Evolutionary conservation across 331 rosid genomes (phyloP).

Genomic region (Erythrophleum ivorense): DNA sequence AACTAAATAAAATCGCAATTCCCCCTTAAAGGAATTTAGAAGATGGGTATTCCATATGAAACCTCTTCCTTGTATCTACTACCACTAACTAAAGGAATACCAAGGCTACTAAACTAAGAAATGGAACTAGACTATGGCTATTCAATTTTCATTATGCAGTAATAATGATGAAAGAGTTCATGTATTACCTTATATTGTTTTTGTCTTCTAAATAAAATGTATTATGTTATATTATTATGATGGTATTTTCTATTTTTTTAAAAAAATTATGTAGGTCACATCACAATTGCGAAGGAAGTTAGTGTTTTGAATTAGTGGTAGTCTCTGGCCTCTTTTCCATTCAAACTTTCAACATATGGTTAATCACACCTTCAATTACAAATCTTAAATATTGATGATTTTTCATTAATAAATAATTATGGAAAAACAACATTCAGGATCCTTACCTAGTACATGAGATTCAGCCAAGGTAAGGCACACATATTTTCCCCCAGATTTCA

Average conservation of each 20-base stretch:
- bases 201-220: neutral
- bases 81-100: neutral
- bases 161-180: neutral
- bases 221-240: too few species aligned
- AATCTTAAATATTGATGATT: conserved; percentile 9
- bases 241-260: neutral
- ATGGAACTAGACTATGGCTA: neutral
- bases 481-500: conserved; percentile 80
- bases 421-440: neutral
- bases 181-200: neutral
- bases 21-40: neutral
- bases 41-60: conserved; percentile 2
- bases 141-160: neutral
- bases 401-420: neutral
- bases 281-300: conserved; percentile 1
- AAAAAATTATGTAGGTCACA: neutral
- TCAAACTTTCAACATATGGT: neutral
- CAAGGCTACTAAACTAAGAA: neutral
- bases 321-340: neutral
- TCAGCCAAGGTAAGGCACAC: conserved; percentile 92
- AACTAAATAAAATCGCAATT: neutral
- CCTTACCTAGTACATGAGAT: conserved; percentile 82
- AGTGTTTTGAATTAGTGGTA: neutral
- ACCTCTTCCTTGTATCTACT: neutral
- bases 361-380: neutral